Evolutionary conservation across 1,284 basidiomycete species (phyloP), one percentile per base, ranked within the genome.

Genomic region (Sutorius eximius): DNA sequence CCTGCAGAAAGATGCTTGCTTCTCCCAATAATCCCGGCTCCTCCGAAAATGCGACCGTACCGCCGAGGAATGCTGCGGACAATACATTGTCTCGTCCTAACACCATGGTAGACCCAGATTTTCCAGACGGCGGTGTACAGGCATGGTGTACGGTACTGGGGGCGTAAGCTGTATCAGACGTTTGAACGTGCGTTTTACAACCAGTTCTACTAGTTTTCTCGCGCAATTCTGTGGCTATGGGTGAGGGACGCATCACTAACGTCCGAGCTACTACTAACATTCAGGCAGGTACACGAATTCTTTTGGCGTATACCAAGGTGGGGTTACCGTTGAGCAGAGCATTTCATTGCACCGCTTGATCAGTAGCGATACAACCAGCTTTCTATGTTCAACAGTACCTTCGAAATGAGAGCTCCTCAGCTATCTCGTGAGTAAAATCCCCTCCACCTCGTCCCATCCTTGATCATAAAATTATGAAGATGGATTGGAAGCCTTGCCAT

Each of bases 261-360:
- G 3, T 10, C 1, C 20, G 18, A 3, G 20, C 6, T 41, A 1
- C 22, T 24, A 7, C 36, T 52, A 5, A 52, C 33, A 18, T 9
- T 12, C 38, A 13, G 37, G 12, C 16, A 71, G 68, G 5, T 70
- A 72, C 45, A 49, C 45, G 1, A 49, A 2, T 34, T 30, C 70
- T 6, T 69, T 70, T 42, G 70, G 71, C 20, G 63, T 71, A 41
- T 72, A 71, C 53, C 66, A 72, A 57, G 66, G 81, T 70, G 24
- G 16, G 20, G 1, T n/a, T 42, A 49, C 2, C n/a, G 13, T 36
- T 5, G 7, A 24, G 10, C 3, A 32, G 1, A 20, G 2, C 3
- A 2, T 3, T 18, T 37, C 10, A 12, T 27, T 27, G 24, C 24
- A 30, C 33, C 10, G 9, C 3, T 43, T 36, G 45, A 55, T 46